phyloP scores from a whole-genome alignment of 306 rosid genomes.

The Malus sylvestris region DNA sequence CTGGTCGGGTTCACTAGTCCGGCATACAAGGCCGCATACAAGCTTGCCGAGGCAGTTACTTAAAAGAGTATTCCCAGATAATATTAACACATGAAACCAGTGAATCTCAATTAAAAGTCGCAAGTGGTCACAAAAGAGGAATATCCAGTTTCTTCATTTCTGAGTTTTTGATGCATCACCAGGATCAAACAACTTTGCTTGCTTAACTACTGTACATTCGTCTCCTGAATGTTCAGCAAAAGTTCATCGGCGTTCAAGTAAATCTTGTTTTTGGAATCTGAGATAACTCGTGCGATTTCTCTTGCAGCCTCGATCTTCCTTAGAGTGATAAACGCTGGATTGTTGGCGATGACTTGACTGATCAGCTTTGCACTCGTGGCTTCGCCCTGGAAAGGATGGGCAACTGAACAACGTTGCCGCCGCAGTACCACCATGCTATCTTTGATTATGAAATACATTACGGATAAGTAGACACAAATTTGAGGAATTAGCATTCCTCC shows the following conservation, averaged over 20 bases:
- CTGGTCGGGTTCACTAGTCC: no score
- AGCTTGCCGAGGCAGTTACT: neutral
- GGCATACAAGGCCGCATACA: no score
- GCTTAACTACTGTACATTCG: constrained; percentile 39
- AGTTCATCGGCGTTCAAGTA: constrained; percentile 61
- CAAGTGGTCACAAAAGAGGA: neutral
- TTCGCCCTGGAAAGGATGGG: constrained; percentile 54
- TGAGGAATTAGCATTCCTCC: constrained; percentile 1
- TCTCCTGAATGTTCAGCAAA: constrained; percentile 61
- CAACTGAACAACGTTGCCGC: neutral
- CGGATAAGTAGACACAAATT: neutral
- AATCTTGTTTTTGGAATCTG: constrained; percentile 60
- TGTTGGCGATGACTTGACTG: constrained; percentile 75
- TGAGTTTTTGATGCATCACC: neutral
- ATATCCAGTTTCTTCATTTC: neutral
- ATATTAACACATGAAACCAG: neutral
- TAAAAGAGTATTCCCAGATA: neutral
- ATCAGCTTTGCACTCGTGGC: constrained; percentile 79
- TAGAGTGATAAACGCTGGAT: constrained; percentile 70
- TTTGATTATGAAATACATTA: neutral
- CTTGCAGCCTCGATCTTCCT: constrained; percentile 94
- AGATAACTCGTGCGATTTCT: constrained; percentile 60
- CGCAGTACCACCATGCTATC: neutral
- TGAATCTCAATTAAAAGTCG: neutral
- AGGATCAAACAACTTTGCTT: constrained; percentile 12